Conservation (phyloP, 23 red algal genomes). For the Gracilaria vermiculophylla region DNA sequence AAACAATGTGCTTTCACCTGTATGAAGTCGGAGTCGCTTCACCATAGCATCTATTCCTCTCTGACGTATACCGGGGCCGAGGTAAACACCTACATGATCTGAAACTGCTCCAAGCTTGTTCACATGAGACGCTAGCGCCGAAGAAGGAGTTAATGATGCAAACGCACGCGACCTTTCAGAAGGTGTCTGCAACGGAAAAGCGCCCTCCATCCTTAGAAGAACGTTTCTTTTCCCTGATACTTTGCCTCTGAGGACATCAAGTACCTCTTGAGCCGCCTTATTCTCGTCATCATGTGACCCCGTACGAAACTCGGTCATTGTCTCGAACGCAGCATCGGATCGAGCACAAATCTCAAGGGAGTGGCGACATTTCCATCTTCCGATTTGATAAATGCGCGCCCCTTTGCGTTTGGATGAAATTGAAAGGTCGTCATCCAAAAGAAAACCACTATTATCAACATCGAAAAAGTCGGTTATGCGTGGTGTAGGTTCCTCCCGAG, state of each 20-base stretch:
- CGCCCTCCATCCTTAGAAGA: constrained; percentile 57
- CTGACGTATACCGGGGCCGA: constrained; percentile 37
- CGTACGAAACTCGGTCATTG: constrained; percentile 47
- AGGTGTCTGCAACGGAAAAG: constrained; percentile 39
- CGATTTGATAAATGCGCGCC: constrained; percentile 52
- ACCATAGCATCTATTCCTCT: constrained; percentile 50
- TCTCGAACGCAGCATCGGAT: constrained; percentile 54
- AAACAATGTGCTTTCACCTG: constrained; percentile 14
- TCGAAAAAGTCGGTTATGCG: constrained; percentile 67
- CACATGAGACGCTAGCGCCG: constrained; percentile 31
- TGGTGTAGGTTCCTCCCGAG: constrained; percentile 47
- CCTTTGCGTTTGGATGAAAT: not conserved
- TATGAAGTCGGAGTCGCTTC: constrained; percentile 22
- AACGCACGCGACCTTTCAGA: constrained; percentile 13
- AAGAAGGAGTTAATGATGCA: constrained; percentile 45
- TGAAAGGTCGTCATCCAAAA: not conserved
- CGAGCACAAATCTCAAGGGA: constrained; percentile 31
- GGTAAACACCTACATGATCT: constrained; percentile 68
- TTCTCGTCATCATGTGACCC: constrained; percentile 25
- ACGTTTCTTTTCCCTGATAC: constrained; percentile 46
- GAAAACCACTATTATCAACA: constrained; percentile 36
- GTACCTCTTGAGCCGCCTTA: constrained; percentile 19
- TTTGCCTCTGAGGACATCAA: constrained; percentile 45
- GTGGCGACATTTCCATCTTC: constrained; percentile 67
- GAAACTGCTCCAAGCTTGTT: constrained; percentile 26